A percentile compares a stretch with the other conserved stretches of the same genome.
Evolutionary conservation across 2,329 filamentous ascomycete genomes (phyloP).

Genomic region (Raffaelea deltoideospora): DNA sequence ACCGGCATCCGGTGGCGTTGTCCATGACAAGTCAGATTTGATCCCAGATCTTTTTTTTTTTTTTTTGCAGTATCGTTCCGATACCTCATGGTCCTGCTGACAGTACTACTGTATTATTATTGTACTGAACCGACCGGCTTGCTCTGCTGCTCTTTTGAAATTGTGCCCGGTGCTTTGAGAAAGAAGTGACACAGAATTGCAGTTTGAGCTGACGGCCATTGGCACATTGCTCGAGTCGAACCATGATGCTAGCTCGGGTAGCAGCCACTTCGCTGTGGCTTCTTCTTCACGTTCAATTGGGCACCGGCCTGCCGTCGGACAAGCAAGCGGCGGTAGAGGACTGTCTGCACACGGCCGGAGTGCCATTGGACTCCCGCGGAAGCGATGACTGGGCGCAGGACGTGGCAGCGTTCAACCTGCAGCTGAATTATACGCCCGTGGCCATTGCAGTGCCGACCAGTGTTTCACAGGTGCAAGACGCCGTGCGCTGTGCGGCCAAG

Average conservation of each 20-base stretch:
- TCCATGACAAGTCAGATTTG: too few relatives aligned
- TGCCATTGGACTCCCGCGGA: not conserved
- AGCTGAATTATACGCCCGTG: constrained; percentile 17
- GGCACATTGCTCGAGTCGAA: not conserved
- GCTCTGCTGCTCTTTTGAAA: not conserved
- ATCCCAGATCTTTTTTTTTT: too few relatives aligned
- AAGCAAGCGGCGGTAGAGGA: not conserved
- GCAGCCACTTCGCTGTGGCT: not conserved
- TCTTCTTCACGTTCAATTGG: not conserved
- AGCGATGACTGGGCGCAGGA: constrained; percentile 4
- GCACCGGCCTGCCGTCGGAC: not conserved
- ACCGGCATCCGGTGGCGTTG: too few relatives aligned
- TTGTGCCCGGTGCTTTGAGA: not conserved
- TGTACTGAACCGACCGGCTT: too few relatives aligned
- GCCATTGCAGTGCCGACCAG: constrained; percentile 28
- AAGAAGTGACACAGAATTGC: not conserved
- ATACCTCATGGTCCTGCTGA: too few relatives aligned
- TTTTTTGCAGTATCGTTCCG: too few relatives aligned
- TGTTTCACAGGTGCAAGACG: constrained; percentile 26
- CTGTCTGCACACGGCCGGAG: not conserved
- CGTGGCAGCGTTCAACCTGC: constrained; percentile 14
- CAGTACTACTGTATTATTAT: too few relatives aligned
- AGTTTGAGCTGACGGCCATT: too few relatives aligned
- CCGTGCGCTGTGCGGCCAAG: constrained; percentile 27
- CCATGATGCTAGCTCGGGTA: not conserved